Conservation (phyloP, 2,329 filamentous ascomycete genomes). For the Diaporthe destruens region DNA sequence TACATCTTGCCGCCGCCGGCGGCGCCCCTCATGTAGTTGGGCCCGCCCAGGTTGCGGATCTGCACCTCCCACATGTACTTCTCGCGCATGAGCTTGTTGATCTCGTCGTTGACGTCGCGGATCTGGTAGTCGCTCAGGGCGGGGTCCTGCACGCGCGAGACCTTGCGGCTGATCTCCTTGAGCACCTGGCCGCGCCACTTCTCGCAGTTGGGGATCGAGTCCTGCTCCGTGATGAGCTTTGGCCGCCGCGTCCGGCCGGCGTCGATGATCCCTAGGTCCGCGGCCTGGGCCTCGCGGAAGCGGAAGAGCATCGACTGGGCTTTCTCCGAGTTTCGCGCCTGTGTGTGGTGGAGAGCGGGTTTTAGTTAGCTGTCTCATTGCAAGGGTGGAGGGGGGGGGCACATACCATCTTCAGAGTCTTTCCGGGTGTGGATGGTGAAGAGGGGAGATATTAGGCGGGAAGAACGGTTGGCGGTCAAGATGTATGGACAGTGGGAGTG, state of each 20-base stretch:
- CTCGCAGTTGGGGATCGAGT: constrained; percentile 87
- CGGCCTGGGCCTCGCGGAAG: constrained; percentile 97
- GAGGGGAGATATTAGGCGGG: neutral
- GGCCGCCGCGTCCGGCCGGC: constrained; percentile 89
- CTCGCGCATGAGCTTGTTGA: constrained; percentile 99
- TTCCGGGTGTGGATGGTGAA: neutral
- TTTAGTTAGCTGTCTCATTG: constrained; percentile 16
- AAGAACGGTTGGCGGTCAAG: neutral
- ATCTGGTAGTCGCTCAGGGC: constrained; percentile 97
- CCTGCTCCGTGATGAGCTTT: constrained; percentile 89
- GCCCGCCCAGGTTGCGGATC: constrained; percentile 94
- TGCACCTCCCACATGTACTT: constrained; percentile 99
- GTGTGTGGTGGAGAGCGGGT: constrained; percentile 33
- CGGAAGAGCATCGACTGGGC: constrained; percentile 99
- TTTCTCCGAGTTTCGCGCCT: constrained; percentile 98
- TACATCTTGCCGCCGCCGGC: constrained; percentile 73
- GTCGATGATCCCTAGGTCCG: constrained; percentile 96
- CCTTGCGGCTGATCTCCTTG: constrained; percentile 96
- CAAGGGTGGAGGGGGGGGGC: neutral
- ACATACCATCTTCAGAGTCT: constrained; percentile 41
- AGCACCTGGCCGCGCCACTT: constrained; percentile 99
- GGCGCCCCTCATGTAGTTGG: constrained; percentile 85
- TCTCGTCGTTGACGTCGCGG: constrained; percentile 97
- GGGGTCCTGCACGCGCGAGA: constrained; percentile 93
- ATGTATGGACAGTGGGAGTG: neutral